phyloP scores from a whole-genome alignment of 192 early-diverging fungal species.

The Chytriomyces confervae region DNA sequence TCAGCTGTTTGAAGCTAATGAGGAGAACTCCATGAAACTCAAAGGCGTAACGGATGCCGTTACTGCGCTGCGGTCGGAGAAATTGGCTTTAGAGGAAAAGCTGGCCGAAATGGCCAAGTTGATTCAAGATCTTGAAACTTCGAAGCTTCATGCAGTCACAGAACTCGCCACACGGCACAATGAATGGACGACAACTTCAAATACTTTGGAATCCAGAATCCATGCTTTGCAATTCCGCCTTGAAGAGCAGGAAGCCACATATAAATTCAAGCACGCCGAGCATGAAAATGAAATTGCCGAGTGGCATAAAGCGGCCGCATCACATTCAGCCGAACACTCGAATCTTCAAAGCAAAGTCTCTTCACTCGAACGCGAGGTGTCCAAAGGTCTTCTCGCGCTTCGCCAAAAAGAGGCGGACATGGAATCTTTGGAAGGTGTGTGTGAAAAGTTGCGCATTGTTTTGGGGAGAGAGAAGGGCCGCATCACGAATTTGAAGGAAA shows the following conservation, averaged over 20 bases:
- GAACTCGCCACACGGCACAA: background rate
- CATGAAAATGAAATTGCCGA: background rate
- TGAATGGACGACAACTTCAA: background rate
- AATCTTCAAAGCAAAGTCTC: background rate
- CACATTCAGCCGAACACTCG: background rate
- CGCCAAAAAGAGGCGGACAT: slow-evolving; percentile 21
- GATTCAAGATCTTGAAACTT: background rate
- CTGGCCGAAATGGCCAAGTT: slow-evolving; percentile 6
- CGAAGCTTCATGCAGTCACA: background rate
- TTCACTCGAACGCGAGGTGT: background rate
- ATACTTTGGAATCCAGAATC: background rate
- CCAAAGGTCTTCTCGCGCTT: background rate
- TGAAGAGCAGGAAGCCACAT: slow-evolving; percentile 11
- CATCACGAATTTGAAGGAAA: slow-evolving; percentile 22
- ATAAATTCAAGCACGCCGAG: background rate
- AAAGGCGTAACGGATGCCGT: slow-evolving; percentile 1
- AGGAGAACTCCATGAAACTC: background rate
- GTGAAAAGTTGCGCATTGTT: background rate
- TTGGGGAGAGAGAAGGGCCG: slow-evolving; percentile 4
- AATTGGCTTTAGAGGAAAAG: background rate
- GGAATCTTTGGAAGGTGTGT: slow-evolving; percentile 4
- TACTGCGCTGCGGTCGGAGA: background rate
- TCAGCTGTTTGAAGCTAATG: slow-evolving; percentile 1
- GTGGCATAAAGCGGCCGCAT: background rate
- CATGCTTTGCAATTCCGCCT: slow-evolving; percentile 11